phyloP scores from a whole-genome alignment of 1,284 basidiomycete genomes.

The Leccinum insolens region DNA sequence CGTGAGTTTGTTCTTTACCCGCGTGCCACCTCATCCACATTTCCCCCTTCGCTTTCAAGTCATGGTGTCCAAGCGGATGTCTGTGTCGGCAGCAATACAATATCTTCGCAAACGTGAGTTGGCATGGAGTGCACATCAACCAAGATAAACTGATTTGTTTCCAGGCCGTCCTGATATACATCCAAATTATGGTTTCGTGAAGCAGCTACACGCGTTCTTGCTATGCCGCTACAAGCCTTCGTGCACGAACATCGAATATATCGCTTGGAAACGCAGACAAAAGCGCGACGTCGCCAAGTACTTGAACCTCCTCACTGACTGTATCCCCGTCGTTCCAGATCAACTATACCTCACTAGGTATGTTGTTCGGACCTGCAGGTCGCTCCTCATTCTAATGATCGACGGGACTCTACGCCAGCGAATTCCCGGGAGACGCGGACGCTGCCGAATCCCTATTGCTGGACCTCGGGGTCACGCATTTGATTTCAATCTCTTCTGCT shows the following conservation, averaged over 20 bases:
- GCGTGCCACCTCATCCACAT: conserved; percentile 7
- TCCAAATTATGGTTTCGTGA: conserved; percentile 67
- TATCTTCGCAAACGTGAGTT: conserved; percentile 52
- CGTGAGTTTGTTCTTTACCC: conserved; percentile 39
- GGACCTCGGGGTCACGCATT: conserved; percentile 53
- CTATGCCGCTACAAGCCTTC: conserved; percentile 51
- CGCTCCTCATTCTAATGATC: not conserved
- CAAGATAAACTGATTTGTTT: conserved; percentile 4
- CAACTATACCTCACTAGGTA: conserved; percentile 55
- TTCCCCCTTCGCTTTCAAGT: conserved; percentile 39
- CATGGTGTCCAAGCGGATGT: conserved; percentile 51
- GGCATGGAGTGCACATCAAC: not conserved
- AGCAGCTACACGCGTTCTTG: conserved; percentile 57
- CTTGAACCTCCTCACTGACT: conserved; percentile 52
- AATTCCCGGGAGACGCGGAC: conserved; percentile 53
- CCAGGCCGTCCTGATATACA: conserved; percentile 55
- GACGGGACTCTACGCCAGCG: conserved; percentile 36
- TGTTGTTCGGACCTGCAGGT: conserved; percentile 5
- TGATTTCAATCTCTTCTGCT: conserved; percentile 54
- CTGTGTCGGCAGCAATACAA: conserved; percentile 46
- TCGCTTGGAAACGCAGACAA: conserved; percentile 56
- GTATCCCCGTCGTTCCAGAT: conserved; percentile 48
- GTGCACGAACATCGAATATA: conserved; percentile 46
- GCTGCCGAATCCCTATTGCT: conserved; percentile 52
- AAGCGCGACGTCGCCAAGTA: conserved; percentile 54